Evolutionary conservation across 108 stramenopile genomes (phyloP), one percentile per base, ranked within the genome.

Genomic region (Stephanodiscus triporus): DNA sequence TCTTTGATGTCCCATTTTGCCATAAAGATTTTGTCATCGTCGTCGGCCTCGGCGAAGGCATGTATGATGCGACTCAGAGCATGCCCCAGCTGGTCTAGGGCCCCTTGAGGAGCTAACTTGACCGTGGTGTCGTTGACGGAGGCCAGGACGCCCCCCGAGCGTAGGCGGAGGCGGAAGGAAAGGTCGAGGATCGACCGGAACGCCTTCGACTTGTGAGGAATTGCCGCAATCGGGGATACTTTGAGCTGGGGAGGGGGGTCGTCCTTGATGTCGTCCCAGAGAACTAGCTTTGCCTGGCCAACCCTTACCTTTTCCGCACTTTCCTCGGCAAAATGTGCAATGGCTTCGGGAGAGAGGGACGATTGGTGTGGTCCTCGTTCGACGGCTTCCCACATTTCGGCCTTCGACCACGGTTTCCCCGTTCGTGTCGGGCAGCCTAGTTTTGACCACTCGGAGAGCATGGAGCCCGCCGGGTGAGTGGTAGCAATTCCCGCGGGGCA

Each of bases 1-100:
- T 76, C 75, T 23, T 76, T 76, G 40, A 77, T 48, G 26, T 77
- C 69, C 49, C 27, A 70, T 26, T 77, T 77, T n/a, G 76, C 51
- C 49, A 77, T 66, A 2, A 66, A 42, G 9, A 77, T 71, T 23
- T 37, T 64, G 13, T 34, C 48, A 9, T 55, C 2, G 4, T 51
- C 50, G 24, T 30, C 49, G 0, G 72, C 51, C 6, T 36, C 9
- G 0, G 72, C 72, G 14, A 73, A 62, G 6, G 63, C 63, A 23
- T 54, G 51, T 4, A 73, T 73, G 36, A 73, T 73, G 17, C 72
- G 17, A 0, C 19, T 14, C 0, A 63, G 54, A 13, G 61, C 42
- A 27, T 73, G 72, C 16, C 72, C 72, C 14, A 63, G 2, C 38
- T 73, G 72, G 43, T 63, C 34, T 1, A 73, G 49, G 4, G 72